Conservation (phyloP, 73 alveolate genomes). For the Halteria grandinella region DNA sequence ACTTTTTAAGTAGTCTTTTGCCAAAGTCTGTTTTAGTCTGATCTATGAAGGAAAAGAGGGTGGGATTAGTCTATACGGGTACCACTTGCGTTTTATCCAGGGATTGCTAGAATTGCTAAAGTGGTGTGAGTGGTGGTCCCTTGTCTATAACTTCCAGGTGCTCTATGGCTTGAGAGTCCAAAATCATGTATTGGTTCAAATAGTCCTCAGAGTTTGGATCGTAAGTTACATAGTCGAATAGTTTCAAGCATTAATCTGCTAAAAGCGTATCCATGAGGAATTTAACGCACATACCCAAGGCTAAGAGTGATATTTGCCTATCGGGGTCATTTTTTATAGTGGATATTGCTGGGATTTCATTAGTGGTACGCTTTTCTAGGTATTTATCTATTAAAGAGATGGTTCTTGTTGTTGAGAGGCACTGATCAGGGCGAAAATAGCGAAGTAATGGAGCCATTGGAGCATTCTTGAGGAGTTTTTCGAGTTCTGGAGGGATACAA, state of each 20-base stretch:
- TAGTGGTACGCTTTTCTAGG: neutral
- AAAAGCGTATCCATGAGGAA: neutral
- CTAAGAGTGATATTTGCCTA: neutral
- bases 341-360: neutral
- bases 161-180: slow-evolving; percentile 80
- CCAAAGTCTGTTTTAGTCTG: slow-evolving; percentile 78
- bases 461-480: slow-evolving; percentile 46
- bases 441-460: slow-evolving; percentile 22
- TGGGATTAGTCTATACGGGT: too few relatives aligned
- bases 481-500: slow-evolving; percentile 7
- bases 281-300: slow-evolving; percentile 31
- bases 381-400: neutral
- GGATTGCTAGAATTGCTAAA: too few relatives aligned
- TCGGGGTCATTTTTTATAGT: neutral
- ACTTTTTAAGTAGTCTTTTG: slow-evolving; percentile 71
- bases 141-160: slow-evolving; percentile 75
- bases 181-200: slow-evolving; percentile 63
- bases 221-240: neutral
- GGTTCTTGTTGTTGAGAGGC: neutral
- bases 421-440: slow-evolving; percentile 3
- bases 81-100: too few relatives aligned
- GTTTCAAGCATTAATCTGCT: neutral
- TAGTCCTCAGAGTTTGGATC: slow-evolving; percentile 8
- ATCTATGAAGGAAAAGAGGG: slow-evolving; percentile 68
- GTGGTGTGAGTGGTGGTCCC: neutral